Conservation (phyloP, 495 filamentous ascomycete genomes). For the Lentithecium fluviatile region DNA sequence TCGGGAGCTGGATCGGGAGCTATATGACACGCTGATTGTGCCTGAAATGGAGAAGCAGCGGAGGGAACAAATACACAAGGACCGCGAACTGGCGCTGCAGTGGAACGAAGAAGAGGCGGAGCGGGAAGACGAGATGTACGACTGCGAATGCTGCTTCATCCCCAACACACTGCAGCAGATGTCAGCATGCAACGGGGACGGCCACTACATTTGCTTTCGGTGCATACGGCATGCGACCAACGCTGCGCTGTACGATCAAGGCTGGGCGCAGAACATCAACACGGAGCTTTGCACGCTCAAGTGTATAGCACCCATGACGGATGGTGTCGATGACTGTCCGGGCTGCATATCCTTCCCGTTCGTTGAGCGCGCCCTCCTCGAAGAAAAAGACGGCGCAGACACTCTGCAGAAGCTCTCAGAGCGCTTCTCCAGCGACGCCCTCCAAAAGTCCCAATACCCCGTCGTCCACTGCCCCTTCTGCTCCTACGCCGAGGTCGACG, state of each 20-base stretch:
- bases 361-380: slow-evolving; percentile 67
- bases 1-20: slow-evolving; percentile 75
- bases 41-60: slow-evolving; percentile 59
- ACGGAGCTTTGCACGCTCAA: slow-evolving; percentile 66
- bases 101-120: slow-evolving; percentile 77
- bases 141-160: slow-evolving; percentile 88
- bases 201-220: slow-evolving; percentile 81
- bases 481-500: slow-evolving; percentile 82
- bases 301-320: slow-evolving; percentile 70
- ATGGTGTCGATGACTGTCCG: slow-evolving; percentile 55
- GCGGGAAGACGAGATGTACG: slow-evolving; percentile 65
- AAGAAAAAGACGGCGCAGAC: slow-evolving; percentile 66
- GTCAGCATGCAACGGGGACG: slow-evolving; percentile 64
- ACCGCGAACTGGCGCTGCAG: slow-evolving; percentile 62
- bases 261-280: slow-evolving; percentile 79
- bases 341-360: slow-evolving; percentile 67
- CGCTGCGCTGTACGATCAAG: slow-evolving; percentile 89
- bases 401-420: slow-evolving; percentile 71
- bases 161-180: slow-evolving; percentile 79
- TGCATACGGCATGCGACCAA: slow-evolving; percentile 77
- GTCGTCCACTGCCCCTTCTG: slow-evolving; percentile 88
- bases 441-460: slow-evolving; percentile 69
- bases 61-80: slow-evolving; percentile 58
- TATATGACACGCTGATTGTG: slow-evolving; percentile 63
- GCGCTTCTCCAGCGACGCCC: slow-evolving; percentile 66